Percentiles rank a stretch among this genome's conserved stretches.
Evolutionary conservation across 441 rosid species (phyloP).

Genomic region (Flueggea neowawraea): DNA sequence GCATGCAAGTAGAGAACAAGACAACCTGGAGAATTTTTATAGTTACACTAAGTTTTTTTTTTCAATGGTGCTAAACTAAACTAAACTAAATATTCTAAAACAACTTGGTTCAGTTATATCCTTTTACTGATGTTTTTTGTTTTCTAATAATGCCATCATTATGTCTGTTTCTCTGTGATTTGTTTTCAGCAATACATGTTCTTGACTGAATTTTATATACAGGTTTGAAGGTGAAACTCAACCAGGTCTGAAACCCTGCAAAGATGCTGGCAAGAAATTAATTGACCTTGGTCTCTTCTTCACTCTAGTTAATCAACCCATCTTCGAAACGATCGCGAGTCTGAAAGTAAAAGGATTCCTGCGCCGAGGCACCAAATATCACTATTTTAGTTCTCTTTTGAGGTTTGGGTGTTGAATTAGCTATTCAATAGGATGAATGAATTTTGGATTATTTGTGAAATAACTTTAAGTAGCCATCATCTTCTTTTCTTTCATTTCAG

Average conservation of each 20-base stretch:
- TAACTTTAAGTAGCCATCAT: conserved; percentile 1
- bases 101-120: background rate
- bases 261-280: conserved; percentile 75
- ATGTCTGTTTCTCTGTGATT: conserved; percentile 3
- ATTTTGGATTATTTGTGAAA: background rate
- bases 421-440: too few species aligned
- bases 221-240: conserved; percentile 66
- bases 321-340: conserved; percentile 60
- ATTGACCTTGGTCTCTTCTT: conserved; percentile 59
- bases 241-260: conserved; percentile 50
- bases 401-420: too few species aligned
- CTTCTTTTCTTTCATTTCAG: conserved; percentile 3
- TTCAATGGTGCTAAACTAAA: background rate
- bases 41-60: background rate
- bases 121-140: too few species aligned
- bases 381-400: conserved; percentile 6
- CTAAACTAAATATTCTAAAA: background rate
- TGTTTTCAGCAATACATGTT: conserved; percentile 5
- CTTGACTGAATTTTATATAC: conserved; percentile 6
- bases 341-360: conserved; percentile 59
- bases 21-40: conserved; percentile 14
- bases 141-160: background rate
- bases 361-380: conserved; percentile 17
- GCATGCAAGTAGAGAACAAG: conserved; percentile 14
- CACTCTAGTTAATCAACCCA: conserved; percentile 60